These are phyloP conservation scores for Spirogloea muscicola DNA, from an alignment of 139 green algal species.

Conservation along the genomic window DNA sequence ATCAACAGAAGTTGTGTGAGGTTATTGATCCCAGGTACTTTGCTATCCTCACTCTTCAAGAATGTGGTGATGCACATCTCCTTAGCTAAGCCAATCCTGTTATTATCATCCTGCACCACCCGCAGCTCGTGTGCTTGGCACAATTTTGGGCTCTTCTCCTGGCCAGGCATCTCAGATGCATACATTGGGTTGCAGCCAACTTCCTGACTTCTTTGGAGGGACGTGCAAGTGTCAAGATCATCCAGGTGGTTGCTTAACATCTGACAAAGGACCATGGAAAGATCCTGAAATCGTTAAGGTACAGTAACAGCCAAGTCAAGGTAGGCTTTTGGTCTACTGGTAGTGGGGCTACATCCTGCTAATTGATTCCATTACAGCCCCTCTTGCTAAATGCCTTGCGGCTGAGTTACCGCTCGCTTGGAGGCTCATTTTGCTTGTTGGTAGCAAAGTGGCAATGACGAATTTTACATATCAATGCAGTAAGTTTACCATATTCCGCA, in stretches of 20 bases:
- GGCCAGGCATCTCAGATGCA: not conserved
- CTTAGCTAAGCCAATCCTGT: not conserved
- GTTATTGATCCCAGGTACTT: constrained; percentile 14
- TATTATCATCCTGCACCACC: not conserved
- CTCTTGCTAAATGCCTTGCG: too few species aligned
- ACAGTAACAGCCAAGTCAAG: too few species aligned
- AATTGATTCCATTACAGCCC: too few species aligned
- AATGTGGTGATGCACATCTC: not conserved
- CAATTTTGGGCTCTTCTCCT: not conserved
- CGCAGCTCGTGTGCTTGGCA: not conserved
- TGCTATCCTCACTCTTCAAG: not conserved
- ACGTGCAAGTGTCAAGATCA: constrained; percentile 15
- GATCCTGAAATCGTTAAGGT: constrained; percentile 10
- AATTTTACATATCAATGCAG: too few species aligned
- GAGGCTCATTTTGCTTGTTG: too few species aligned
- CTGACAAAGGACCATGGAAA: constrained; percentile 29
- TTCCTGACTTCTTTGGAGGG: constrained; percentile 19
- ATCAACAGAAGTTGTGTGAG: constrained; percentile 7
- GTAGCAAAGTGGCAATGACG: too few species aligned
- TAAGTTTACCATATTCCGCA: too few species aligned
- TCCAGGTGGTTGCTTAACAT: constrained; percentile 16
- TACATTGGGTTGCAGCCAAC: constrained; percentile 29
- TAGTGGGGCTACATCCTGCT: too few species aligned
- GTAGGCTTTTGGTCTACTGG: too few species aligned
- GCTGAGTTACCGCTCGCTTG: too few species aligned